Evolutionary conservation across 1,284 basidiomycete genomes (phyloP).

Genomic region (Cryptococcus wingfieldii): DNA sequence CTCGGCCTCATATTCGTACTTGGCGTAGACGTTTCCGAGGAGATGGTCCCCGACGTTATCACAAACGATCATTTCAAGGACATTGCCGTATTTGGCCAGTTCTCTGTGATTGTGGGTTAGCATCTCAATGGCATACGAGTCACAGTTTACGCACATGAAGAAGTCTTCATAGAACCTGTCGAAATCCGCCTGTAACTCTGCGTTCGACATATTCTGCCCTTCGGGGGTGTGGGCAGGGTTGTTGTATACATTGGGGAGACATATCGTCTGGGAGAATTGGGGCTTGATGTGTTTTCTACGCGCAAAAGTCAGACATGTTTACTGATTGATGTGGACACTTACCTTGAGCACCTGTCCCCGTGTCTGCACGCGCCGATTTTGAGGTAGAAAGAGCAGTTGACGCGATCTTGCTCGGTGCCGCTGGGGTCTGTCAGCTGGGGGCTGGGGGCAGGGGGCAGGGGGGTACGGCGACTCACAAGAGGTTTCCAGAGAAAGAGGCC

Average conservation of each 20-base stretch:
- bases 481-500: conserved; percentile 48
- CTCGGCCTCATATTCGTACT: conserved; percentile 98
- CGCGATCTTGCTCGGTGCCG: conserved; percentile 49
- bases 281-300: conserved; percentile 90
- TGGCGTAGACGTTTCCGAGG: conserved; percentile 97
- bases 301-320: conserved; percentile 43
- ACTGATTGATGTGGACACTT: conserved; percentile 5
- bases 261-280: conserved; percentile 93
- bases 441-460: neutral
- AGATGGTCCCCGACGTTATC: conserved; percentile 99
- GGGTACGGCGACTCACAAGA: conserved; percentile 39
- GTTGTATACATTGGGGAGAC: conserved; percentile 98
- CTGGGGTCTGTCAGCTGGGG: conserved; percentile 13
- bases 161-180: conserved; percentile 96
- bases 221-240: conserved; percentile 88
- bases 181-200: conserved; percentile 87
- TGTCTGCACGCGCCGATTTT: conserved; percentile 50
- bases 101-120: conserved; percentile 52
- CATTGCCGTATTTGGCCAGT: conserved; percentile 87
- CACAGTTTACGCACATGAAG: conserved; percentile 57
- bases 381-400: conserved; percentile 51
- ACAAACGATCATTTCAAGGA: conserved; percentile 95
- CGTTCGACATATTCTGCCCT: conserved; percentile 60
- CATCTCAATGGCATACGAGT: neutral
- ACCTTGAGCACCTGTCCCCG: conserved; percentile 48